Percentiles rank a stretch among this genome's conserved stretches.
Evolutionary conservation across 2,329 filamentous ascomycete species (phyloP).

Genomic region (Calonectria leucothoes): DNA sequence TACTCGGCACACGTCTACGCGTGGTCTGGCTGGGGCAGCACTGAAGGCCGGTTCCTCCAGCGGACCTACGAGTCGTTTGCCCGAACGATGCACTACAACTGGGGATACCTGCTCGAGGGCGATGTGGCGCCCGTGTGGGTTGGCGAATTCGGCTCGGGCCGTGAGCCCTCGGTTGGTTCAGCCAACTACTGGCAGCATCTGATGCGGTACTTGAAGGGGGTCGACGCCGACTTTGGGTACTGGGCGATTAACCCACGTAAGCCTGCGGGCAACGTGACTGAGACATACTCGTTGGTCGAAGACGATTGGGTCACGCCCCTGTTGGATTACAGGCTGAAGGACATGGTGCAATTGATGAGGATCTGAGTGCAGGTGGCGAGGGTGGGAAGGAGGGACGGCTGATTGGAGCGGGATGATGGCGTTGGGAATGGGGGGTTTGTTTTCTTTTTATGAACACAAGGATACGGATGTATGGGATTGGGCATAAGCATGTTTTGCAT

Average conservation of each 20-base stretch:
- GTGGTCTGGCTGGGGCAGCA: slow-evolving; percentile 77
- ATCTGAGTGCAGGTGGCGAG: background rate
- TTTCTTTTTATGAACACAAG: slow-evolving; percentile 26
- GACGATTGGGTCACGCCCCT: slow-evolving; percentile 74
- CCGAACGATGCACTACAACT: slow-evolving; percentile 71
- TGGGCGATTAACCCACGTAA: slow-evolving; percentile 78
- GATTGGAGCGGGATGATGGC: background rate
- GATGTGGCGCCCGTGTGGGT: slow-evolving; percentile 71
- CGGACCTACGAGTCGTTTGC: slow-evolving; percentile 72
- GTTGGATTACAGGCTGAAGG: slow-evolving; percentile 71
- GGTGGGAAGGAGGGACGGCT: slow-evolving; percentile 1
- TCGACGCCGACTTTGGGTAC: slow-evolving; percentile 76
- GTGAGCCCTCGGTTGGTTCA: slow-evolving; percentile 64
- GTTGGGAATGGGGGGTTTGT: slow-evolving; percentile 12
- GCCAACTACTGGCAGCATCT: slow-evolving; percentile 75
- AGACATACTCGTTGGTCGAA: slow-evolving; percentile 71
- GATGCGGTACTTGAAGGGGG: slow-evolving; percentile 65
- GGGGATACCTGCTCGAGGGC: slow-evolving; percentile 69
- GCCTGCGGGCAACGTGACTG: slow-evolving; percentile 65
- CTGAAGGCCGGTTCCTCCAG: slow-evolving; percentile 69
- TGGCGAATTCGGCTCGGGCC: slow-evolving; percentile 73
- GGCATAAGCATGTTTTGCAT: background rate
- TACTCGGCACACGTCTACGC: slow-evolving; percentile 77
- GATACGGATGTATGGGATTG: background rate
- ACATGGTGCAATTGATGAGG: slow-evolving; percentile 67